Percentiles rank a stretch among this genome's conserved stretches.
phyloP scores from a whole-genome alignment of 1,284 basidiomycete genomes.

The Apiotrichum gracile region DNA sequence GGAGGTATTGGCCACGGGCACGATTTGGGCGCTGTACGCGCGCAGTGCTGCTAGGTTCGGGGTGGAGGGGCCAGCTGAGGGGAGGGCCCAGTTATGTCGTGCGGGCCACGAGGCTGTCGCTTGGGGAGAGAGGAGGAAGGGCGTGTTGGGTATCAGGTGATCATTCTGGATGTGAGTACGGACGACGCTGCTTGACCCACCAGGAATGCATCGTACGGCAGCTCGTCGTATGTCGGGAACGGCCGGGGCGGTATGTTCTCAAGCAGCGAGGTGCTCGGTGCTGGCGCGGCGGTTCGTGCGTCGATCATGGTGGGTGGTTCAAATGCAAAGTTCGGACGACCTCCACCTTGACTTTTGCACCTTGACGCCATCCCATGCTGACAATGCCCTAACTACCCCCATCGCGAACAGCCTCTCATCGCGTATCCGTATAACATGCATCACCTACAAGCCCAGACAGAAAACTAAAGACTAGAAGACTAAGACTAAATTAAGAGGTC shows the following conservation, averaged over 20 bases:
- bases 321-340: not conserved
- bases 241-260: not conserved
- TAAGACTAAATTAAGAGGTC: slow-evolving; percentile 32
- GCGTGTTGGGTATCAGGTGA: slow-evolving; percentile 39
- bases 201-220: slow-evolving; percentile 8
- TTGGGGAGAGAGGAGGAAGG: slow-evolving; percentile 32
- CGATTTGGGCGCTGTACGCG: slow-evolving; percentile 35
- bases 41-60: slow-evolving; percentile 27
- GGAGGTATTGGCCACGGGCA: slow-evolving; percentile 43
- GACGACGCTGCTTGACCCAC: not conserved
- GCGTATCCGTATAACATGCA: not conserved
- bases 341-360: not conserved
- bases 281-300: not conserved
- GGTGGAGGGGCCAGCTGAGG: not conserved
- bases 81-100: not conserved
- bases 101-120: slow-evolving; percentile 28
- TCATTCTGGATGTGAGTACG: slow-evolving; percentile 16
- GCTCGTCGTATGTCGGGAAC: slow-evolving; percentile 15
- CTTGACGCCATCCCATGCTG: not conserved
- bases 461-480: not conserved
- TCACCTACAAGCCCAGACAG: not conserved
- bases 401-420: too few relatives aligned
- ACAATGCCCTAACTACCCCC: too few relatives aligned
- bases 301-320: not conserved
- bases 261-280: not conserved